Evolutionary conservation across 805 yeast genomes (phyloP).

Genomic region (Schwanniomyces sp.): DNA sequence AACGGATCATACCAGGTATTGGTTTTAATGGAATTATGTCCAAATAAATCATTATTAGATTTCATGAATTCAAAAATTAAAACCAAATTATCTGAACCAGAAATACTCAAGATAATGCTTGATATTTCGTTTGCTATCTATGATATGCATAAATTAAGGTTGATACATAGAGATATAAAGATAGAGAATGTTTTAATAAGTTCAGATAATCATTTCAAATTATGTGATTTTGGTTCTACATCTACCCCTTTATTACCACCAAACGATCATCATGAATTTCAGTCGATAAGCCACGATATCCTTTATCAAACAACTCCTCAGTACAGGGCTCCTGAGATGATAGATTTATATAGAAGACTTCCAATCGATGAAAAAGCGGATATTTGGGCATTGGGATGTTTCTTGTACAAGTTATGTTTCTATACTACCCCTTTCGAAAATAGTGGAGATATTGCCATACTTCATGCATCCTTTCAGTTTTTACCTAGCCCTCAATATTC

Average conservation of each 20-base stretch:
- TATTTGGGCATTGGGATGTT: conserved; percentile 96
- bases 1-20: conserved; percentile 75
- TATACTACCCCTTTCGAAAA: conserved; percentile 95
- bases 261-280: conserved; percentile 68
- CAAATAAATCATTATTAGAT: conserved; percentile 82
- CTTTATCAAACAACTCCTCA: conserved; percentile 94
- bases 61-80: conserved; percentile 85
- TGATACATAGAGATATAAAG: conserved; percentile 91
- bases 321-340: conserved; percentile 94
- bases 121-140: conserved; percentile 80
- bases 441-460: conserved; percentile 79
- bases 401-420: conserved; percentile 85
- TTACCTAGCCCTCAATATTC: conserved; percentile 71
- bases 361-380: conserved; percentile 92
- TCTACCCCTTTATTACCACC: conserved; percentile 71
- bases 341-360: conserved; percentile 76
- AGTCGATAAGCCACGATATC: conserved; percentile 77
- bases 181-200: conserved; percentile 91
- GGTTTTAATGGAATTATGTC: conserved; percentile 90
- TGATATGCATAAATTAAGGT: conserved; percentile 77
- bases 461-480: conserved; percentile 79
- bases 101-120: conserved; percentile 78
- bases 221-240: conserved; percentile 94
- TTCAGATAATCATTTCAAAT: conserved; percentile 63
- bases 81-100: conserved; percentile 72